A percentile compares a stretch with the other conserved stretches of the same genome.
These are phyloP conservation scores for Arctium lappa DNA, from an alignment of 129 eudicot genomes.

Conservation along the genomic window DNA sequence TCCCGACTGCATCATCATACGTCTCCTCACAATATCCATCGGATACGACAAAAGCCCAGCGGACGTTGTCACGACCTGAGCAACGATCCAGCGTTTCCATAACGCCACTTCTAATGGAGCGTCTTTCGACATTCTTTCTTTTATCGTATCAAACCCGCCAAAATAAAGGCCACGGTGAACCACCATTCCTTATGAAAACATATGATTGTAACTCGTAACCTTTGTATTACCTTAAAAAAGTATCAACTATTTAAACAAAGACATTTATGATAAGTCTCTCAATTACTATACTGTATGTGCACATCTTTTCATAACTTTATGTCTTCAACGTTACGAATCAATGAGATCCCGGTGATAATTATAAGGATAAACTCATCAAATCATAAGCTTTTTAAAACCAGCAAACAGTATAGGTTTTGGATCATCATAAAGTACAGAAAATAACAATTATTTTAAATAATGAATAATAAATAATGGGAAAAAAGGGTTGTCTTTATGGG, in stretches of 20 bases:
- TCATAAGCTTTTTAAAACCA: background rate
- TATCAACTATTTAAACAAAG: background rate
- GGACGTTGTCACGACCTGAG: conserved; percentile 85
- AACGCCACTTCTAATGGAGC: conserved; percentile 51
- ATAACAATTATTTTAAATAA: background rate
- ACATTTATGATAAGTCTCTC: background rate
- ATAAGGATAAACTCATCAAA: background rate
- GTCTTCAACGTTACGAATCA: background rate
- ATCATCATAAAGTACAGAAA: background rate
- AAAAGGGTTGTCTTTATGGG: conserved; percentile 19
- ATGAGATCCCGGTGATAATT: background rate
- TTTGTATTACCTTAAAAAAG: background rate
- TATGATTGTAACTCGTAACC: background rate
- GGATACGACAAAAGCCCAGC: conserved; percentile 88
- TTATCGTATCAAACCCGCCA: conserved; percentile 89
- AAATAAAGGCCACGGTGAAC: conserved; percentile 91
- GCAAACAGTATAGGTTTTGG: background rate
- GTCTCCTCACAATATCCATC: conserved; percentile 85
- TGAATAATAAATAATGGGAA: background rate
- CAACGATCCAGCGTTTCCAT: conserved; percentile 95
- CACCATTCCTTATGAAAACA: conserved; percentile 57
- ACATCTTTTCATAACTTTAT: background rate
- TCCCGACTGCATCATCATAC: conserved; percentile 99
- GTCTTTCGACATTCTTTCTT: conserved; percentile 58
- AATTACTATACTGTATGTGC: background rate